Percentiles rank a stretch among this genome's conserved stretches.
phyloP scores from a whole-genome alignment of 257 asterid species.

The Sherardia arvensis region DNA sequence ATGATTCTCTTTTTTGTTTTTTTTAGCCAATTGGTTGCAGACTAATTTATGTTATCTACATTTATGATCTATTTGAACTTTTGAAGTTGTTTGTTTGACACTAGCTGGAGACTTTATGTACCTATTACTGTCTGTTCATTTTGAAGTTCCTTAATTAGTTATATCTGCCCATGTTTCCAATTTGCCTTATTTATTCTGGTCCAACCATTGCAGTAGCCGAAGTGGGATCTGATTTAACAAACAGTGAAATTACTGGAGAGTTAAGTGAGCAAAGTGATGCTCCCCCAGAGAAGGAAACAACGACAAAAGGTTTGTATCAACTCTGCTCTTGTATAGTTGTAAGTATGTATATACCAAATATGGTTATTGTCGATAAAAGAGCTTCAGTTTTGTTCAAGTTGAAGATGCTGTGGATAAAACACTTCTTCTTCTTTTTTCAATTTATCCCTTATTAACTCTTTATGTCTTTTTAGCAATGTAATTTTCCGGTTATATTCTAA shows the following conservation, averaged over 20 bases:
- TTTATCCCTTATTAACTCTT: background rate
- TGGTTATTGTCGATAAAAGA: background rate
- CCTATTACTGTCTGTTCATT: background rate
- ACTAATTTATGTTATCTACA: background rate
- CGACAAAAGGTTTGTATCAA: slow-evolving; percentile 35
- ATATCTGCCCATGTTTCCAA: background rate
- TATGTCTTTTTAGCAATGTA: background rate
- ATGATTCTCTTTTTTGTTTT: background rate
- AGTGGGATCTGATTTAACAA: background rate
- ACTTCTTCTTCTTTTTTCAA: no score
- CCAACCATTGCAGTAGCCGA: background rate
- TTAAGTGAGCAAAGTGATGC: slow-evolving; percentile 28
- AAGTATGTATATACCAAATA: no score
- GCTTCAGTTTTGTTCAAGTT: background rate
- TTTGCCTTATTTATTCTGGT: background rate
- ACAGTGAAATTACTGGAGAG: slow-evolving; percentile 25
- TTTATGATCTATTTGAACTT: background rate
- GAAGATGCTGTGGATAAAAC: slow-evolving; percentile 4
- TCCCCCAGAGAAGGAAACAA: slow-evolving; percentile 24
- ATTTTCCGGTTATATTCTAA: background rate
- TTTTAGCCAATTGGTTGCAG: background rate
- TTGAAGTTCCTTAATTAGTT: background rate
- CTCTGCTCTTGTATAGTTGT: background rate
- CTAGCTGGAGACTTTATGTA: background rate
- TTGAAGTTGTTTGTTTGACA: background rate